Base-by-base conservation (phyloP, 1,139 yeast species). In the Geotrichum bryndzae region DNA sequence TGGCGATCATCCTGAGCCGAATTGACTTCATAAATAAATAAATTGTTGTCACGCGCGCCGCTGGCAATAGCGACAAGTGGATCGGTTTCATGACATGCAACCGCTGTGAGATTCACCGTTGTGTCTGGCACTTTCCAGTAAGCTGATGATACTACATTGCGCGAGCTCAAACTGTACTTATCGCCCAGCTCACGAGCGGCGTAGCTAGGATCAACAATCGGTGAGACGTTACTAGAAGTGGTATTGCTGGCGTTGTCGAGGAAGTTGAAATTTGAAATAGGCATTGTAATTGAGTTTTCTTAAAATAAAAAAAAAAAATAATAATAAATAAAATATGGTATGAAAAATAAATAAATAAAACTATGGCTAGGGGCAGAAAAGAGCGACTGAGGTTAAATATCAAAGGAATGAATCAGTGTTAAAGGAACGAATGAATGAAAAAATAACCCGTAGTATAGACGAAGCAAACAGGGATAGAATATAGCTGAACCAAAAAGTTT, bases 121-220 rank as follows among this genome's bases (percentile, higher is more conserved):
- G 76, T 74, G 68, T 86, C 90, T 2, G 90, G 90, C 6, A 87
- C 76, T 67, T 80, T 82, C 96, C 95, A 88, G 72, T 87, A 88
- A 11, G 61, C 53, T 1, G 61, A 59, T 7, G 61, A 54, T 10
- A 58, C 53, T 31, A 58, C 58, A 15, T 54, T 46, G n/a, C 50
- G 54, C 2, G 61, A 54, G 46, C 33, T 54, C 10, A 58, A 50
- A 25, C 48, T 58, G 33, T 58, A 58, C 13, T 51, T 54, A 10
- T 58, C 53, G 46, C 48, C 61, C 7, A 54, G 52, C 13, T 54
- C 52, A 45, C 57, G 57, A 27, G 35, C 41, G n/a, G 41, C 41
- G 41, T 35, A 13, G n/a, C 41, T 35, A 25, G 57, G 57, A 45
- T 54, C 57, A 29, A 7, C 23, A 8, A 38, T 18, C 2, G 52